Conservation (phyloP, 352 stramenopile genomes). For the Globisporangium canariense region DNA sequence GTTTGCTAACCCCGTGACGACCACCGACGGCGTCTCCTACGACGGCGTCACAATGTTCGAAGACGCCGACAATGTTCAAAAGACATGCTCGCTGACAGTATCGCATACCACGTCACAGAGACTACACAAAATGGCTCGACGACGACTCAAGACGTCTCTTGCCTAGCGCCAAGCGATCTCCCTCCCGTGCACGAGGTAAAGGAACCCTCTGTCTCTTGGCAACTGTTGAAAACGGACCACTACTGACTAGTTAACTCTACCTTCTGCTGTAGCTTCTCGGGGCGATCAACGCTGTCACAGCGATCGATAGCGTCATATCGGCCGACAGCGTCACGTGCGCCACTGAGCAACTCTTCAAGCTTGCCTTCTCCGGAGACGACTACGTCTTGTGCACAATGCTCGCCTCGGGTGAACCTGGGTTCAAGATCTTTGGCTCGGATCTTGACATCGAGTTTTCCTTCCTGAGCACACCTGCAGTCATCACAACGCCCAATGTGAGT, state of each 20-base stretch:
- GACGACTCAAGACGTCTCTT: neutral
- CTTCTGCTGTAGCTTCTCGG: neutral
- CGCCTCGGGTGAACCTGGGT: conserved; percentile 13
- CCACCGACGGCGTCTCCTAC: conserved; percentile 27
- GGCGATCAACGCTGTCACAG: neutral
- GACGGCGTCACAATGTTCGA: conserved; percentile 22
- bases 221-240: neutral
- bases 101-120: neutral
- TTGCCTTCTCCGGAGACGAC: conserved; percentile 35
- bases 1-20: conserved; percentile 33
- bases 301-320: neutral
- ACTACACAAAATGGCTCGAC: neutral
- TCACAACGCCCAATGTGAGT: conserved; percentile 3
- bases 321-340: neutral
- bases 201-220: neutral
- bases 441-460: conserved; percentile 41
- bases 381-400: conserved; percentile 36
- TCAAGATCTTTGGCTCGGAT: conserved; percentile 39
- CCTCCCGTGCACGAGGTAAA: neutral
- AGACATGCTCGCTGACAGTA: neutral
- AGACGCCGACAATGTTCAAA: neutral
- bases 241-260: neutral
- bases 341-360: conserved; percentile 1
- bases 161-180: neutral
- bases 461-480: conserved; percentile 4